Base-by-base conservation (phyloP, 2,329 filamentous ascomycete species). In the Chalaropsis ovoidea region DNA sequence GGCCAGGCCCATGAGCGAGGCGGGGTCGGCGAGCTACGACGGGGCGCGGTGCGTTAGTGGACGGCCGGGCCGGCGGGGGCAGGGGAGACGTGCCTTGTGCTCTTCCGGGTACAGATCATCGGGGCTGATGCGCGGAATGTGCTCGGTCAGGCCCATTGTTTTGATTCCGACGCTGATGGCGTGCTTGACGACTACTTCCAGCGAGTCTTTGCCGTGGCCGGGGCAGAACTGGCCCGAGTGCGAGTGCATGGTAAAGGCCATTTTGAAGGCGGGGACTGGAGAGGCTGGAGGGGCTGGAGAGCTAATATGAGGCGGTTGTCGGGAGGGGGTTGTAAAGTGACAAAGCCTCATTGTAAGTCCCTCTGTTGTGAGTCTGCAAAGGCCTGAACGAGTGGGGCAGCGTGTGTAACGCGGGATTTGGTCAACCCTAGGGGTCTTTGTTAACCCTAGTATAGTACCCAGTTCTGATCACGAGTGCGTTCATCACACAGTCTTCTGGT, bases 181-280 rank as follows among this genome's bases (percentile, higher is more conserved):
- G 13, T 86, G 82, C 72, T 86, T 82, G 70, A 97, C 79, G 61
- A 97, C 84, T 69, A 90, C 86, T 75, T 97, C 93, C 10, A 99
- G 82, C 22, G 85, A 82, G 74, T 95, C 85, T 73, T 87, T 85
- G 62, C 94, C 94, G 78, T 99, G 94, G 70, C 87, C 85, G 10
- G 86, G 86, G 78, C 94, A 99, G 79, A 99, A 99, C 75, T 99
- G 90, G 69, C 94, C 94, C 45, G 94, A 97, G 77, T 99, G 94
- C 73, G 90, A 95, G 76, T 99, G 94, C 80, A 97, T 95, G 3
- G 94, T 95, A 78, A 95, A 96, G 1, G 93, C 92, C 94, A 97
- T 97, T 63, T 54, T 73, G 68, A 15, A 1, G 24, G 17, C 52
- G n/a, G 1, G 2, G 10, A 10, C 35, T 7, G 43, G 15, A 47